These are phyloP conservation scores for Aspergillus sp. DNA, from an alignment of 2,329 filamentous ascomycete species.

Conservation along the genomic window DNA sequence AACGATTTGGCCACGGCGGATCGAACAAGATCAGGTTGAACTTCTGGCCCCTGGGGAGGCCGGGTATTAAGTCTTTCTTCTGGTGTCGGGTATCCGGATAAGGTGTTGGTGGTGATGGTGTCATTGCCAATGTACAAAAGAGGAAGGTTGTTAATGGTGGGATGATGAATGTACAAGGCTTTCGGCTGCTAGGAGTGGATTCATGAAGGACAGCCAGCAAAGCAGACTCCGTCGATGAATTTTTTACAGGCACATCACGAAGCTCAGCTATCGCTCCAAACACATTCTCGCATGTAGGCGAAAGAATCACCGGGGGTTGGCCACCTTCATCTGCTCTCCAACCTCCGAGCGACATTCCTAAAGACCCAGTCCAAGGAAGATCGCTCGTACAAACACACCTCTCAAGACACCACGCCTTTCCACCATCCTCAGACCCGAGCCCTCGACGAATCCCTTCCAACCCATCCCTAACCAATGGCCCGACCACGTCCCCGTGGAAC, in stretches of 20 bases:
- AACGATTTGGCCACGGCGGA: constrained; percentile 57
- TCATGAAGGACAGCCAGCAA: constrained; percentile 7
- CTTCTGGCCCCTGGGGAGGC: constrained; percentile 21
- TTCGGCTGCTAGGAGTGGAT: neutral
- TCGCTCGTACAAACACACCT: constrained; percentile 1
- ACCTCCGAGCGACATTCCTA: neutral
- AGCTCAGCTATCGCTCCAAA: constrained; percentile 21
- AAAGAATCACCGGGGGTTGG: constrained; percentile 26
- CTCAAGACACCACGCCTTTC: constrained; percentile 27
- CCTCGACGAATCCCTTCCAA: constrained; percentile 24
- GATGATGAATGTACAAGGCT: constrained; percentile 29
- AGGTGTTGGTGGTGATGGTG: neutral
- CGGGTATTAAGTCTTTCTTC: constrained; percentile 16
- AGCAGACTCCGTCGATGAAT: constrained; percentile 18
- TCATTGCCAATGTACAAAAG: constrained; percentile 29
- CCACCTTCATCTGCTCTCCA: neutral
- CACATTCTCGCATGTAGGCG: constrained; percentile 21
- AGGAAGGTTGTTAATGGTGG: constrained; percentile 45
- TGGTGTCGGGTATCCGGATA: neutral
- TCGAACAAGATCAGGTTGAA: constrained; percentile 56
- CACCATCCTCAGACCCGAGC: constrained; percentile 1
- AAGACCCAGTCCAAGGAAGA: neutral
- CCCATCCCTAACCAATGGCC: constrained; percentile 32
- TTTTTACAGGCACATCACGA: constrained; percentile 19
- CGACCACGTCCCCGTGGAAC: constrained; percentile 21